phyloP scores from a whole-genome alignment of 352 stramenopile genomes.

The Phytophthora fragariae region DNA sequence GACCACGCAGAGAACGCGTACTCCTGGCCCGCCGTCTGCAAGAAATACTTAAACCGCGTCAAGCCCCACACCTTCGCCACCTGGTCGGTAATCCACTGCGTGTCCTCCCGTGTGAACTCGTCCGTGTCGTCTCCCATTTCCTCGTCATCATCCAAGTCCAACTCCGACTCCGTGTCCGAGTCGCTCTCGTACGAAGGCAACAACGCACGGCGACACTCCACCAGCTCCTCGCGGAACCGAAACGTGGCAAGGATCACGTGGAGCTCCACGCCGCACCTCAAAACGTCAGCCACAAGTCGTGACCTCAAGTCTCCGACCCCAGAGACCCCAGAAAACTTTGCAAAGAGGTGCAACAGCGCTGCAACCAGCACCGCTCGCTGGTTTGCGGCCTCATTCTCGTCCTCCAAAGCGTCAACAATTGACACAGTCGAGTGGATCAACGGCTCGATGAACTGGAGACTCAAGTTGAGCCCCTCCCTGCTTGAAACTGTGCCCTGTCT shows the following conservation, averaged over 20 bases:
- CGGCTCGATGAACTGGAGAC: conserved; percentile 43
- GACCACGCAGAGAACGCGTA: conserved; percentile 73
- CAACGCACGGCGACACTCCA: conserved; percentile 44
- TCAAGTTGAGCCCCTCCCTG: conserved; percentile 27
- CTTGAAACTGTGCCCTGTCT: conserved; percentile 10
- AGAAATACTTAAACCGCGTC: conserved; percentile 57
- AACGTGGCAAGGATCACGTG: conserved; percentile 55
- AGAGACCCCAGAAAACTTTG: conserved; percentile 8
- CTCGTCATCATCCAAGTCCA: conserved; percentile 42
- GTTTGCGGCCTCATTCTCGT: conserved; percentile 26
- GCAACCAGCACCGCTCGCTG: conserved; percentile 46
- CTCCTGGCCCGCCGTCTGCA: conserved; percentile 56
- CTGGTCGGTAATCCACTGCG: conserved; percentile 44
- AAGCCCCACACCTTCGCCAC: conserved; percentile 43
- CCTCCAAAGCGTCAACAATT: conserved; percentile 15
- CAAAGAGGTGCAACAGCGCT: conserved; percentile 50
- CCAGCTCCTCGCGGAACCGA: conserved; percentile 67
- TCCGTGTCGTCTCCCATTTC: conserved; percentile 14
- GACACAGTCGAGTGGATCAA: conserved; percentile 35
- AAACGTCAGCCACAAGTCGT: conserved; percentile 39
- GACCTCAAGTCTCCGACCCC: conserved; percentile 11
- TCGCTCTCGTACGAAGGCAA: conserved; percentile 50
- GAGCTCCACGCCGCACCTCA: conserved; percentile 44
- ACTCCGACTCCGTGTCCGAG: conserved; percentile 38
- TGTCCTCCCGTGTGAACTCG: conserved; percentile 35